Evolutionary conservation across 1,284 basidiomycete genomes (phyloP).

Genomic region (Trichosporon ovoides): DNA sequence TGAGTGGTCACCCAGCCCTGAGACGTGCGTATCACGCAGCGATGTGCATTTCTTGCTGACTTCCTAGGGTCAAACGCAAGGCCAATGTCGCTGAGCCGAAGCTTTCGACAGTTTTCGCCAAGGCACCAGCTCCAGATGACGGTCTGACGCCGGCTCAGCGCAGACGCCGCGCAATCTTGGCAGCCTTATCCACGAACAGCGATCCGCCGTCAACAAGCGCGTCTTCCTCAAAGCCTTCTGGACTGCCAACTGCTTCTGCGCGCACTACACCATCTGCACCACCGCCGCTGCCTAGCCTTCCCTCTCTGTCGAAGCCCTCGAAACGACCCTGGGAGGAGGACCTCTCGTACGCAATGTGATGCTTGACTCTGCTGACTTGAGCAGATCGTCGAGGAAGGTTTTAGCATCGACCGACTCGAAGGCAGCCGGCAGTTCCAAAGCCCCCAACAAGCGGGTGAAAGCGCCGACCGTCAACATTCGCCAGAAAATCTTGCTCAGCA

Average conservation of each 20-base stretch:
- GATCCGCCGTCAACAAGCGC: conserved; percentile 8
- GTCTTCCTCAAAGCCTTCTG: conserved; percentile 1
- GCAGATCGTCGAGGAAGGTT: conserved; percentile 18
- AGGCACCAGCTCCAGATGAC: background rate
- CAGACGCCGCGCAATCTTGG: conserved; percentile 41
- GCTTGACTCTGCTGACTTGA: conserved; percentile 3
- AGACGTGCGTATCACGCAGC: conserved; percentile 10
- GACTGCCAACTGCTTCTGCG: background rate
- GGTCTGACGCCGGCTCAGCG: conserved; percentile 29
- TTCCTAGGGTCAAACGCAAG: conserved; percentile 6
- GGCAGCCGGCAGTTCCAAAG: background rate
- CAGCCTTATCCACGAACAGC: conserved; percentile 30
- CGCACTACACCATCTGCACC: conserved; percentile 6
- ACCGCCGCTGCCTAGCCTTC: conserved; percentile 2
- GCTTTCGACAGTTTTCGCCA: background rate
- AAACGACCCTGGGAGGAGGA: conserved; percentile 44
- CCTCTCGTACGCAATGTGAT: conserved; percentile 24
- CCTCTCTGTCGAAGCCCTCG: conserved; percentile 10
- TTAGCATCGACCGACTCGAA: conserved; percentile 8
- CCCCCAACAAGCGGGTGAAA: background rate
- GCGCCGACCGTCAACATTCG: conserved; percentile 37
- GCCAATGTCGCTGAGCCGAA: background rate
- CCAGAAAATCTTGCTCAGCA: conserved; percentile 58
- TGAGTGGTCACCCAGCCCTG: conserved; percentile 29
- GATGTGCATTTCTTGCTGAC: background rate